Conservation (phyloP, 148 eudicot genomes). For the Hydrangea macrophylla region DNA sequence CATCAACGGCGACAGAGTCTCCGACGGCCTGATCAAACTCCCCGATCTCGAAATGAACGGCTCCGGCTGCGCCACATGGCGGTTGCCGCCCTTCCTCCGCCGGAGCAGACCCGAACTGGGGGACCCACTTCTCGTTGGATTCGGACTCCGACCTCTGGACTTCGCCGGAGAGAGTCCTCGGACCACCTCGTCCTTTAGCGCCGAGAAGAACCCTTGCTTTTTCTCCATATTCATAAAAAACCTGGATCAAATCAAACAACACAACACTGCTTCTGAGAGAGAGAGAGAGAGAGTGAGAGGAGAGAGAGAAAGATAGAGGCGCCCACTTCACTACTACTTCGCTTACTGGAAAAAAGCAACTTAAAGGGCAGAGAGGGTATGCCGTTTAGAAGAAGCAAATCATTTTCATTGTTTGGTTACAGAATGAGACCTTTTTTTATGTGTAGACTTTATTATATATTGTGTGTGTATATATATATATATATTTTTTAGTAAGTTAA, state of each 20-base stretch:
- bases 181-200: constrained; percentile 35
- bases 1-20: constrained; percentile 34
- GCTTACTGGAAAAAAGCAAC: constrained; percentile 1
- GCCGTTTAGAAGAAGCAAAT: constrained; percentile 21
- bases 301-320: neutral
- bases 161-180: constrained; percentile 37
- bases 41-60: constrained; percentile 25
- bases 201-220: constrained; percentile 34
- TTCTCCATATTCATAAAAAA: constrained; percentile 39
- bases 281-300: too few species aligned
- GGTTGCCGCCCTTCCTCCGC: constrained; percentile 12
- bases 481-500: too few species aligned
- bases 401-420: neutral
- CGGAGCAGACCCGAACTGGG: constrained; percentile 35
- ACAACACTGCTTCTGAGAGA: neutral
- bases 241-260: too few species aligned
- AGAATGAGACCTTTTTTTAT: too few species aligned
- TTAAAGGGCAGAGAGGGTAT: neutral
- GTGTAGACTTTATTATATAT: too few species aligned
- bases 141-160: constrained; percentile 17
- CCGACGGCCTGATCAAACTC: constrained; percentile 26
- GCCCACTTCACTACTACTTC: neutral
- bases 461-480: too few species aligned
- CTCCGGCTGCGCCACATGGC: constrained; percentile 19
- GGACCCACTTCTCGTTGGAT: constrained; percentile 17